Evolutionary conservation across 495 filamentous ascomycete species (phyloP), one percentile per base, ranked within the genome.

Genomic region (Cryomyces antarcticus): DNA sequence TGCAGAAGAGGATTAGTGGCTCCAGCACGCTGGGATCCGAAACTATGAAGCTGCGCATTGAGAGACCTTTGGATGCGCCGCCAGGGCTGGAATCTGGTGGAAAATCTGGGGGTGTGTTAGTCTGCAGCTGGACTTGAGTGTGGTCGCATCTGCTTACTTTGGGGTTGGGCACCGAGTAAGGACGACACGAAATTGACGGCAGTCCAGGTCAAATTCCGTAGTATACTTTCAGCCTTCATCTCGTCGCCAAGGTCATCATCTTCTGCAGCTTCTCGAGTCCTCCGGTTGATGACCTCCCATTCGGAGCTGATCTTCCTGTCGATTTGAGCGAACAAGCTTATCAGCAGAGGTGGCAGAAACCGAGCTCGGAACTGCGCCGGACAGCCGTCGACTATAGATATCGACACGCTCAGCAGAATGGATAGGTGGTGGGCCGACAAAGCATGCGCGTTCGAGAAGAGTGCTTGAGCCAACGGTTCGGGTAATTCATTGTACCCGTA

Each of bases 181-280:
- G 79, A 79, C 27, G 85, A 79, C 37, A 93, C 81, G 69, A 95
- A 80, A 46, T 87, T 77, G 9, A 93, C 83, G 5, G 88, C 82
- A 31, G 84, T 81, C 55, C 87, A 84, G 0, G 89, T 94, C 39
- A 96, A 66, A 46, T 93, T 83, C n/a, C 89, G 75, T 30, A 99
- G 66, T 28, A 96, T 89, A 57, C 88, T 95, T 56, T 99, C 89
- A 13, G 82, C 78, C 60, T 93, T 93, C 89, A 99, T 99, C 64
- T 99, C 92, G 49, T 93, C 81, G 1, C 80, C 78, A 31, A 99
- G 64, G 51, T 79, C 69, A 38, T 71, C 73, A 37, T 76, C 75
- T 12, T 78, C 73, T 0, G 70, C 69, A 7, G 72, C 73, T 29
- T 73, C 65, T 46, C 71, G 71, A 6, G 67, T 69, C 27, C 79